These are phyloP conservation scores for Peribolospora baueri DNA, from an alignment of 768 basidiomycete species.

Conservation along the genomic window DNA sequence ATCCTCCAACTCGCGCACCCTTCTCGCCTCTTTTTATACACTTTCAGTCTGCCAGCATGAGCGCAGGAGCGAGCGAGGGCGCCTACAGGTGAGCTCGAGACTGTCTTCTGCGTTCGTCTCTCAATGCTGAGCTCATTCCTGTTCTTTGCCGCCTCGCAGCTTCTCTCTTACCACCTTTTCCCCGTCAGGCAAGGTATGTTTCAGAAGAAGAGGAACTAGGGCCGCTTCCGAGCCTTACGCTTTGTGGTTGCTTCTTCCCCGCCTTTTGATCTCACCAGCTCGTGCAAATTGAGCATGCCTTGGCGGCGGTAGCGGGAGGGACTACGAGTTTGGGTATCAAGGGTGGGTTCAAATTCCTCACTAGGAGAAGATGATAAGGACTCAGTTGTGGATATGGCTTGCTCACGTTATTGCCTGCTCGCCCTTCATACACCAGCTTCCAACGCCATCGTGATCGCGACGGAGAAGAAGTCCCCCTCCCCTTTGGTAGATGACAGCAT, in stretches of 20 bases:
- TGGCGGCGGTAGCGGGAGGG: constrained; percentile 57
- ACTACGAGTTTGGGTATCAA: constrained; percentile 97
- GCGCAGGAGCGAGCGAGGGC: constrained; percentile 10
- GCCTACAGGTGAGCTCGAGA: constrained; percentile 20
- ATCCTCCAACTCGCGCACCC: background rate
- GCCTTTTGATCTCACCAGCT: constrained; percentile 24
- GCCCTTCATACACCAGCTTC: constrained; percentile 36
- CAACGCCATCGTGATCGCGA: constrained; percentile 97
- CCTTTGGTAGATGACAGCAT: constrained; percentile 93
- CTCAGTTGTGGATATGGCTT: background rate
- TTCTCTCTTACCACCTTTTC: constrained; percentile 99
- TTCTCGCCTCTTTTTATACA: background rate
- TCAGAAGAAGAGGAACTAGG: background rate
- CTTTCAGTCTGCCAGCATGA: background rate
- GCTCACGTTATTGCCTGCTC: background rate
- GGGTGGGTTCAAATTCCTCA: constrained; percentile 30
- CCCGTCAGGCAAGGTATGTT: constrained; percentile 52
- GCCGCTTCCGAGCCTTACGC: background rate
- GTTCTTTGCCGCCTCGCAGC: constrained; percentile 23
- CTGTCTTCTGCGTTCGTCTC: background rate
- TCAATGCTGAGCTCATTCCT: background rate
- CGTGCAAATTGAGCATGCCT: constrained; percentile 97
- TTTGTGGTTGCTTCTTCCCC: background rate
- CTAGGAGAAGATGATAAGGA: background rate
- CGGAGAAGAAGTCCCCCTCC: constrained; percentile 97